Conservation (phyloP, 1,139 yeast species). For the Insectozyma bohioensis region DNA sequence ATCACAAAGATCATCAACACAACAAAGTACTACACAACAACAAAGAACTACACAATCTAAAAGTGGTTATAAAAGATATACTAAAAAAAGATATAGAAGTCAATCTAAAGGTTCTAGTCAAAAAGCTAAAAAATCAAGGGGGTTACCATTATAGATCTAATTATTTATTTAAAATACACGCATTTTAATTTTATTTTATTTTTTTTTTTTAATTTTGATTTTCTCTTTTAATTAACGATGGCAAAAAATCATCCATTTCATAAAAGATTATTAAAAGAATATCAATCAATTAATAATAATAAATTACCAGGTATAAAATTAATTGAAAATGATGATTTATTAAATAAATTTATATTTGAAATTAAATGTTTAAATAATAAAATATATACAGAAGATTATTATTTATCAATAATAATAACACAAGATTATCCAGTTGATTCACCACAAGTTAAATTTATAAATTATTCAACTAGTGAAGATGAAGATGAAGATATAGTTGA, state of each 20-base stretch:
- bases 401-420: conserved; percentile 38
- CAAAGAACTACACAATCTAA: too few species aligned
- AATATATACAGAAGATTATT: conserved; percentile 37
- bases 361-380: conserved; percentile 22
- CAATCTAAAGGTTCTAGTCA: too few species aligned
- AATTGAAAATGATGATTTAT: conserved; percentile 22
- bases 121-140: too few species aligned
- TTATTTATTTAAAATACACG: too few species aligned
- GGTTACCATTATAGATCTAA: conserved; percentile 1
- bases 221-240: too few species aligned
- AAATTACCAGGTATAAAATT: conserved; percentile 30
- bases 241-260: conserved; percentile 31
- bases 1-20: too few species aligned
- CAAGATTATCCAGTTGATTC: conserved; percentile 61
- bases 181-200: too few species aligned
- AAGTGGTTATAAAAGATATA: too few species aligned
- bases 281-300: conserved; percentile 21
- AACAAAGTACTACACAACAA: too few species aligned
- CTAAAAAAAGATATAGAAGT: too few species aligned
- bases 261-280: conserved; percentile 45
- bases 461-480: conserved; percentile 18
- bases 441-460: conserved; percentile 58
- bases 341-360: conserved; percentile 25
- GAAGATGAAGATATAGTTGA: conserved; percentile 18
- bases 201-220: too few species aligned